A percentile compares a stretch with the other conserved stretches of the same genome.
phyloP scores from a whole-genome alignment of 2,329 filamentous ascomycete genomes.

The Fusarium bulbicola region DNA sequence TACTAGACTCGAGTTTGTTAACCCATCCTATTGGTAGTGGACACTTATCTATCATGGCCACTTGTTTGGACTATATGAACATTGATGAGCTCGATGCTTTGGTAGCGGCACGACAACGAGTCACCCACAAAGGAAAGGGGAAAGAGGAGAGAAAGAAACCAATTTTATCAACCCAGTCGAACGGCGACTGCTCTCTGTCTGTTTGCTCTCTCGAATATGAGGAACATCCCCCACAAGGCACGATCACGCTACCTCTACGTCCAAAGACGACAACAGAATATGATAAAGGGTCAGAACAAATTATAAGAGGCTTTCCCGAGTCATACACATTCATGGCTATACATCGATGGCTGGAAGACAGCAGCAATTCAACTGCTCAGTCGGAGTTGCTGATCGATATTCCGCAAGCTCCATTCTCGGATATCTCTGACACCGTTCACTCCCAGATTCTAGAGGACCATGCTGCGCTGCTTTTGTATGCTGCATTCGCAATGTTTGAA shows the following conservation, averaged over 20 bases:
- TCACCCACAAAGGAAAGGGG: rapidly evolving
- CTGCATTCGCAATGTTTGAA: background rate
- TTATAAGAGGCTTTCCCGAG: rapidly evolving
- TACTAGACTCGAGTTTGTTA: rapidly evolving
- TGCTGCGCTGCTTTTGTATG: background rate
- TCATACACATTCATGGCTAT: rapidly evolving
- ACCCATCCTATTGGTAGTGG: background rate
- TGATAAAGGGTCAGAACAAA: rapidly evolving
- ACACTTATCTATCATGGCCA: background rate
- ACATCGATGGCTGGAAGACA: background rate
- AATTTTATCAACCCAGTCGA: too few relatives aligned
- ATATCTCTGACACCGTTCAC: rapidly evolving
- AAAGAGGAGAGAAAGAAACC: too few relatives aligned
- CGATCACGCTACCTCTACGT: background rate
- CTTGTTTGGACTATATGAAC: rapidly evolving
- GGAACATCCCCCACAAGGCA: rapidly evolving
- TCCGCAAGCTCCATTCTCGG: background rate
- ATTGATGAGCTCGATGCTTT: background rate
- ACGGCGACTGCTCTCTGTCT: background rate
- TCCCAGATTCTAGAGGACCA: background rate
- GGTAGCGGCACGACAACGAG: rapidly evolving
- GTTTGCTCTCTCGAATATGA: rapidly evolving
- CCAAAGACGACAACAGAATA: rapidly evolving
- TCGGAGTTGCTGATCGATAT: background rate
- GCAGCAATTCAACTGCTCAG: background rate